phyloP scores from a whole-genome alignment of 2,329 filamentous ascomycete species.

The Dothideomycetes sp. region DNA sequence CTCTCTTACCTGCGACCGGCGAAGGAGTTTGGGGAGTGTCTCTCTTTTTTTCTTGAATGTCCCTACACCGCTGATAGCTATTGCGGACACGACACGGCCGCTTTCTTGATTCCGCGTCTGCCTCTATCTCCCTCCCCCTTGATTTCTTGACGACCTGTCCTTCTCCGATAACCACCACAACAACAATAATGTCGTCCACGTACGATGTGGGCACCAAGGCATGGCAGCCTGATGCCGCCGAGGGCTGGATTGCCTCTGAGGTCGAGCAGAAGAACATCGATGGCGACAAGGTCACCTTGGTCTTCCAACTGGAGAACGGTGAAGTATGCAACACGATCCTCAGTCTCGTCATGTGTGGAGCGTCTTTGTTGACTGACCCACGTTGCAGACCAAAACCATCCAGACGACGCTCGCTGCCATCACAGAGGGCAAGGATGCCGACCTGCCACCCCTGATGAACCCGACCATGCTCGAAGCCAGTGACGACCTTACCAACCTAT shows the following conservation, averaged over 20 bases:
- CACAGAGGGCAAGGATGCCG: constrained; percentile 64
- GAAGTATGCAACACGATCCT: constrained; percentile 60
- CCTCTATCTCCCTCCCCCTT: neutral
- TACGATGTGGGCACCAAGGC: constrained; percentile 96
- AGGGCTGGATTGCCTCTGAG: constrained; percentile 97
- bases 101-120: neutral
- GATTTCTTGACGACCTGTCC: neutral
- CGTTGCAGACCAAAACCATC: constrained; percentile 64
- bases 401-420: constrained; percentile 69
- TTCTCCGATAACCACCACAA: too few relatives aligned
- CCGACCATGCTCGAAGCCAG: constrained; percentile 96
- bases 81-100: constrained; percentile 10
- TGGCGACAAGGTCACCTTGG: constrained; percentile 76
- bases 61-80: too few relatives aligned
- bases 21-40: too few relatives aligned
- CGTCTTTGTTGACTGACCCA: too few relatives aligned
- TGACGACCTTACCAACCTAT: constrained; percentile 94
- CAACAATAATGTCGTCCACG: constrained; percentile 67
- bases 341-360: too few relatives aligned
- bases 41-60: too few relatives aligned
- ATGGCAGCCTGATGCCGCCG: constrained; percentile 92
- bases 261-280: constrained; percentile 75
- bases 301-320: constrained; percentile 86
- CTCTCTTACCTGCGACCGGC: too few relatives aligned
- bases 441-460: constrained; percentile 91